Percentiles rank a stretch among this genome's conserved stretches.
Evolutionary conservation across 495 filamentous ascomycete species (phyloP).

Genomic region (Hypoxylon fuscum): DNA sequence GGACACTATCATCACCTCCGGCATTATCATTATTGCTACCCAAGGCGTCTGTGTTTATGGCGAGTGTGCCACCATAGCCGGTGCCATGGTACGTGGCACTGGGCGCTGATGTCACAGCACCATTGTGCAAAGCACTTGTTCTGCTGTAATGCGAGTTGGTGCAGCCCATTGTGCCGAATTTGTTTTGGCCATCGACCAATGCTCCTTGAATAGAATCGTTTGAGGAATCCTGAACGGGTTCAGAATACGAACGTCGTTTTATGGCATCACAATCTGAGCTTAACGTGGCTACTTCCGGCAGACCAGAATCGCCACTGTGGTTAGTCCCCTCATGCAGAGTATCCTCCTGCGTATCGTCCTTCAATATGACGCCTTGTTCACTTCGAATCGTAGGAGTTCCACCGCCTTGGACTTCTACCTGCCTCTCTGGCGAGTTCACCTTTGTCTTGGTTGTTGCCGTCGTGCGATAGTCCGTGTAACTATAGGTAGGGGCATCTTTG

Average conservation of each 20-base stretch:
- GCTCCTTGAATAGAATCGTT: neutral
- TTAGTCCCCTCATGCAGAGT: conserved; percentile 15
- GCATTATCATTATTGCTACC: neutral
- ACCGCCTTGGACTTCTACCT: conserved; percentile 40
- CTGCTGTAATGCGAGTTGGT: conserved; percentile 8
- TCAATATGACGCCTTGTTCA: conserved; percentile 44
- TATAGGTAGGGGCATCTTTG: conserved; percentile 34
- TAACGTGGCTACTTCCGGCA: neutral
- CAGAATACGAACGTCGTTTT: conserved; percentile 26
- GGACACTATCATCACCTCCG: neutral
- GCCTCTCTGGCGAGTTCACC: conserved; percentile 37
- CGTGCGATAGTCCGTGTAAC: conserved; percentile 36
- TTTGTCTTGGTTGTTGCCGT: conserved; percentile 37
- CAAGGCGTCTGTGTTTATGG: neutral
- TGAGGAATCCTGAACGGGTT: conserved; percentile 7
- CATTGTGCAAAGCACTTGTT: neutral
- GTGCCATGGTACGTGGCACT: neutral
- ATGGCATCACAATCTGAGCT: neutral
- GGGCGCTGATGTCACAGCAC: neutral
- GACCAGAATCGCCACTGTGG: neutral
- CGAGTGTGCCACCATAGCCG: neutral
- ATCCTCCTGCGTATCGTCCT: conserved; percentile 37
- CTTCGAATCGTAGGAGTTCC: conserved; percentile 40
- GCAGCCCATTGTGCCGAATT: conserved; percentile 14
- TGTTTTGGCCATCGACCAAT: neutral